Conservation (phyloP, 805 yeast species). For the Candida alai region DNA sequence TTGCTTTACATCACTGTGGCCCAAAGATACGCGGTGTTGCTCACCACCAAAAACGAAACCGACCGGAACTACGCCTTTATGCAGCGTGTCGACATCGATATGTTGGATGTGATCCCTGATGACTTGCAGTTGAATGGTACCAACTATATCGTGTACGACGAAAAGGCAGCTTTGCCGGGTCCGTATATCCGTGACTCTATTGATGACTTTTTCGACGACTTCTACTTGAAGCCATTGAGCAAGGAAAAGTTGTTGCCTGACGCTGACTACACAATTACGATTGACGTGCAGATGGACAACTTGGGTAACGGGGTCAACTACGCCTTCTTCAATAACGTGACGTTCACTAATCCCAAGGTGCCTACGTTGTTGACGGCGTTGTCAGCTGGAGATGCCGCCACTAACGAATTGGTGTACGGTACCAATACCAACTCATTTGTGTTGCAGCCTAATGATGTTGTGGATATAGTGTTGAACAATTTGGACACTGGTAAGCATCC, state of each 20-base stretch:
- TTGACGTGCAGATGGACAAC: slow-evolving; percentile 62
- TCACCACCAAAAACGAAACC: slow-evolving; percentile 48
- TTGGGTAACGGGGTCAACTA: slow-evolving; percentile 72
- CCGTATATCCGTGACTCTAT: slow-evolving; percentile 25
- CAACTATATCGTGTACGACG: slow-evolving; percentile 52
- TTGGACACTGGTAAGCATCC: slow-evolving; percentile 78
- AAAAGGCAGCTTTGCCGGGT: slow-evolving; percentile 17
- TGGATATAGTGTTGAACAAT: slow-evolving; percentile 77
- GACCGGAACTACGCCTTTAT: slow-evolving; percentile 55
- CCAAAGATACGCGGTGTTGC: slow-evolving; percentile 71
- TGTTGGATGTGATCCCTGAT: slow-evolving; percentile 67
- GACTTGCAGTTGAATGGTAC: slow-evolving; percentile 52
- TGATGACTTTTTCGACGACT: slow-evolving; percentile 63
- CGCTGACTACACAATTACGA: slow-evolving; percentile 57
- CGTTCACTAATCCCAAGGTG: slow-evolving; percentile 63
- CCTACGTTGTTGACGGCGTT: slow-evolving; percentile 67
- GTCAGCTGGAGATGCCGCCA: slow-evolving; percentile 55
- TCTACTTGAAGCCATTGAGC: slow-evolving; percentile 62
- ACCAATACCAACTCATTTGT: slow-evolving; percentile 62
- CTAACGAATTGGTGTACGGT: slow-evolving; percentile 63
- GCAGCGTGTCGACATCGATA: slow-evolving; percentile 57
- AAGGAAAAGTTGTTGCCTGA: slow-evolving; percentile 49
- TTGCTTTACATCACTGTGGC: slow-evolving; percentile 70
- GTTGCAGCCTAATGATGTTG: slow-evolving; percentile 54
- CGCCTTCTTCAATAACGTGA: slow-evolving; percentile 68